These are phyloP conservation scores for Berberis vulgaris DNA, from an alignment of 164 flowering plant species.

Conservation along the genomic window DNA sequence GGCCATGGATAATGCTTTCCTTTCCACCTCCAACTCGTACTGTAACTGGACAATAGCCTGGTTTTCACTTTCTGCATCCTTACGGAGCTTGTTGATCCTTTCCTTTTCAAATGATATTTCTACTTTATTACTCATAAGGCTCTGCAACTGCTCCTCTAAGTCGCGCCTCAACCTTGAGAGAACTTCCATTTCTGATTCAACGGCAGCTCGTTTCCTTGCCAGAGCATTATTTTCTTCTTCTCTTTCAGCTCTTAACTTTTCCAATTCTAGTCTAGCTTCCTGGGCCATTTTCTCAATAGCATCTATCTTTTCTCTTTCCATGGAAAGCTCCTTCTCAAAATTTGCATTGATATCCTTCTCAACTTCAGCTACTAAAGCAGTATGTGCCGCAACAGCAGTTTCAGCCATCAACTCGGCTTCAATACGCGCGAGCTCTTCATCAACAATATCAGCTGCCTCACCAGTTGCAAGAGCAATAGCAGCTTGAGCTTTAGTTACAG, in stretches of 20 bases:
- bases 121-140: slow-evolving; percentile 59
- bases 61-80: slow-evolving; percentile 72
- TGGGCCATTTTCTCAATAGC: slow-evolving; percentile 82
- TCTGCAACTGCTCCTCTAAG: slow-evolving; percentile 76
- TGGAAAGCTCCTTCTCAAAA: slow-evolving; percentile 66
- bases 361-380: slow-evolving; percentile 83
- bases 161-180: slow-evolving; percentile 65
- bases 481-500: slow-evolving; percentile 96
- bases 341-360: slow-evolving; percentile 75
- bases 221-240: slow-evolving; percentile 50
- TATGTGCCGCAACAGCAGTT: slow-evolving; percentile 85
- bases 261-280: slow-evolving; percentile 69
- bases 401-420: slow-evolving; percentile 96
- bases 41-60: slow-evolving; percentile 64
- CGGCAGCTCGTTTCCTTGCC: slow-evolving; percentile 55
- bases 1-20: slow-evolving; percentile 93
- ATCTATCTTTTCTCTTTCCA: slow-evolving; percentile 67
- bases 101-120: slow-evolving; percentile 80
- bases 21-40: slow-evolving; percentile 88
- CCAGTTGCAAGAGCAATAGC: slow-evolving; percentile 92
- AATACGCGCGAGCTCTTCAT: slow-evolving; percentile 93
- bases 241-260: slow-evolving; percentile 58
- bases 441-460: slow-evolving; percentile 76
- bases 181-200: slow-evolving; percentile 87
- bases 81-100: slow-evolving; percentile 51